Percentiles rank a stretch among this genome's conserved stretches.
phyloP scores from a whole-genome alignment of 202 grass and related monocot genomes.

The Alloteropsis angusta region DNA sequence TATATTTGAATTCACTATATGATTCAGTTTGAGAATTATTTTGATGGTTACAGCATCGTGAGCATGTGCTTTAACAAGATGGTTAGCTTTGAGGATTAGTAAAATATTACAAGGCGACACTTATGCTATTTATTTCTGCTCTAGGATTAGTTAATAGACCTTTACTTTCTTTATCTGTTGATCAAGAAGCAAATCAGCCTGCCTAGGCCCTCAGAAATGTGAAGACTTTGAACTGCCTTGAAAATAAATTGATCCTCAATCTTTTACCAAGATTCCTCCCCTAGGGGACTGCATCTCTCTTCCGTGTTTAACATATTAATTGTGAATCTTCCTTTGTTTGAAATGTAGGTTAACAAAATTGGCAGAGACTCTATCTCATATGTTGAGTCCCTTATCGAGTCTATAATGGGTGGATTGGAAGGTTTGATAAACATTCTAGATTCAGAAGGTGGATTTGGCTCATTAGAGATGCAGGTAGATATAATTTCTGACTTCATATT shows the following conservation, averaged over 20 bases:
- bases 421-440: conserved; percentile 98
- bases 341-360: conserved; percentile 78
- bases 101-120: neutral
- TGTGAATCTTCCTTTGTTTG: conserved; percentile 24
- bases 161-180: neutral
- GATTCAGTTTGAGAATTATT: conserved; percentile 23
- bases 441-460: conserved; percentile 96
- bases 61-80: conserved; percentile 13
- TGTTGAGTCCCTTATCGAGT: conserved; percentile 94
- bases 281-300: neutral
- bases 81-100: neutral
- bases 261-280: neutral
- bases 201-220: neutral
- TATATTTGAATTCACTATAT: conserved; percentile 23
- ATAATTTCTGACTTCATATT: conserved; percentile 28
- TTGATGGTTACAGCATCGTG: conserved; percentile 3
- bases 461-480: conserved; percentile 91
- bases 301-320: conserved; percentile 21
- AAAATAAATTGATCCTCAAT: conserved; percentile 7
- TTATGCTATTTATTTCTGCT: neutral
- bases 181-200: neutral
- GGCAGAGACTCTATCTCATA: conserved; percentile 96
- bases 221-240: neutral
- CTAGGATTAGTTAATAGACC: no score
- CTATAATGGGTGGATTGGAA: conserved; percentile 99